Conservation (phyloP, 2,329 filamentous ascomycete genomes). For the Magnaporthiopsis rhizophila region DNA sequence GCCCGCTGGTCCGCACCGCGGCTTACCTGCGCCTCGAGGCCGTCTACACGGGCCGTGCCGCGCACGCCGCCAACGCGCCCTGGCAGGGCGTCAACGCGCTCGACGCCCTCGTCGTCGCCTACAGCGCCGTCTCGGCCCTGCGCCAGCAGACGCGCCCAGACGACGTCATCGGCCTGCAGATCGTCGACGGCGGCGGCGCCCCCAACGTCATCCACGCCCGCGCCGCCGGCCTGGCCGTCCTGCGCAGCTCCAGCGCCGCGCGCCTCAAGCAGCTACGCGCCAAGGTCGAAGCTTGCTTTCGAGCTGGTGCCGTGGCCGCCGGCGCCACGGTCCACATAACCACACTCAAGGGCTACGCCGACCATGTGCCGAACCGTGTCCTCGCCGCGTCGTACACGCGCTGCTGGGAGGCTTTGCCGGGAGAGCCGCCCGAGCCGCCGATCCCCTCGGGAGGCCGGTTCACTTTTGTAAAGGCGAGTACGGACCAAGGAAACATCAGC, state of each 20-base stretch:
- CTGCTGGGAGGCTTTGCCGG: constrained; percentile 33
- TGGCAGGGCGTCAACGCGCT: constrained; percentile 54
- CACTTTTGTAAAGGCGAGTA: constrained; percentile 35
- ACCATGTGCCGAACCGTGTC: constrained; percentile 46
- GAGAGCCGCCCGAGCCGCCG: constrained; percentile 8
- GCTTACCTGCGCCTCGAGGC: constrained; percentile 41
- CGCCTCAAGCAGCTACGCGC: constrained; percentile 30
- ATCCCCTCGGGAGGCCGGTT: constrained; percentile 15
- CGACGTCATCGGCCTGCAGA: constrained; percentile 41
- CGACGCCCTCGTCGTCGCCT: constrained; percentile 44
- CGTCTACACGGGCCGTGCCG: constrained; percentile 44
- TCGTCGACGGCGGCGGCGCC: constrained; percentile 42
- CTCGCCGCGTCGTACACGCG: constrained; percentile 36
- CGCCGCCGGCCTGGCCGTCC: constrained; percentile 34
- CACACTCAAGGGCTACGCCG: constrained; percentile 35
- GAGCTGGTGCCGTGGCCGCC: constrained; percentile 30
- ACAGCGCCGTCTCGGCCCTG: constrained; percentile 40
- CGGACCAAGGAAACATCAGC: constrained; percentile 52
- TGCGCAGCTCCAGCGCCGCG: constrained; percentile 33
- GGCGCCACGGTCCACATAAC: constrained; percentile 40
- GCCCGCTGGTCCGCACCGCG: constrained; percentile 41
- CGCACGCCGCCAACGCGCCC: constrained; percentile 52
- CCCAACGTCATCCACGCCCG: constrained; percentile 50
- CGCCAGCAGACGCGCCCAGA: constrained; percentile 48
- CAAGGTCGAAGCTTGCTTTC: constrained; percentile 34